Percentiles rank a stretch among this genome's conserved stretches.
phyloP scores from a whole-genome alignment of 108 stramenopile genomes.

The Nitzschia sp. region DNA sequence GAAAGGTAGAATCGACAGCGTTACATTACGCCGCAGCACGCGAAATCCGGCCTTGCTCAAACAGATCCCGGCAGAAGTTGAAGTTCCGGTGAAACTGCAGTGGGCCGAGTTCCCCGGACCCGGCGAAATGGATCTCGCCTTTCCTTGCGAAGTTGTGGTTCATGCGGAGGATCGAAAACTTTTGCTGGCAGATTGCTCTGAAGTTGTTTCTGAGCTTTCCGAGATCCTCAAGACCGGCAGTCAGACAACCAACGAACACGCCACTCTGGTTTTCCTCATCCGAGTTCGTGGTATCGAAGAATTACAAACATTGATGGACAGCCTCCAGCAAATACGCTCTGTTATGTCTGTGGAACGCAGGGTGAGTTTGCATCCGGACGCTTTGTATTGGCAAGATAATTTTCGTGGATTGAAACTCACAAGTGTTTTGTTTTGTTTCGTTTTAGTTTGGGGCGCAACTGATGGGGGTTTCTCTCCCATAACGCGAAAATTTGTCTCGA shows the following conservation, averaged over 20 bases:
- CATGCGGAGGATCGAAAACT: constrained; percentile 78
- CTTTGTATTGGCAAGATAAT: not conserved
- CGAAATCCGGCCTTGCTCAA: not conserved
- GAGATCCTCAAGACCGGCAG: constrained; percentile 84
- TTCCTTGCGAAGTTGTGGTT: constrained; percentile 69
- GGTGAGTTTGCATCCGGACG: constrained; percentile 18
- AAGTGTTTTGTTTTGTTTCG: not conserved
- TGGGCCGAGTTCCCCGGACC: constrained; percentile 37
- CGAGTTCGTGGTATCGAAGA: constrained; percentile 68
- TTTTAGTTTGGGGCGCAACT: constrained; percentile 8
- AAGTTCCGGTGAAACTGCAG: constrained; percentile 46
- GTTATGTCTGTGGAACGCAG: constrained; percentile 86
- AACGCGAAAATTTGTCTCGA: not conserved
- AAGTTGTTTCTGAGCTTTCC: constrained; percentile 75
- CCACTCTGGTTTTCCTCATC: constrained; percentile 75
- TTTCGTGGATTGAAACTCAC: not conserved
- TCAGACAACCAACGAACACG: constrained; percentile 71
- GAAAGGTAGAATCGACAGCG: constrained; percentile 39
- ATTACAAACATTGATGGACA: constrained; percentile 79
- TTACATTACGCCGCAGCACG: constrained; percentile 23
- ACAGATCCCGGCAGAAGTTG: not conserved
- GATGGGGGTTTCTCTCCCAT: constrained; percentile 1
- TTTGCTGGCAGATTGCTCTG: constrained; percentile 82
- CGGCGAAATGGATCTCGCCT: constrained; percentile 39
- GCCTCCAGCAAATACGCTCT: constrained; percentile 60